Conservation (phyloP, 2,329 filamentous ascomycete species). For the Ceratocystis huliohia region DNA sequence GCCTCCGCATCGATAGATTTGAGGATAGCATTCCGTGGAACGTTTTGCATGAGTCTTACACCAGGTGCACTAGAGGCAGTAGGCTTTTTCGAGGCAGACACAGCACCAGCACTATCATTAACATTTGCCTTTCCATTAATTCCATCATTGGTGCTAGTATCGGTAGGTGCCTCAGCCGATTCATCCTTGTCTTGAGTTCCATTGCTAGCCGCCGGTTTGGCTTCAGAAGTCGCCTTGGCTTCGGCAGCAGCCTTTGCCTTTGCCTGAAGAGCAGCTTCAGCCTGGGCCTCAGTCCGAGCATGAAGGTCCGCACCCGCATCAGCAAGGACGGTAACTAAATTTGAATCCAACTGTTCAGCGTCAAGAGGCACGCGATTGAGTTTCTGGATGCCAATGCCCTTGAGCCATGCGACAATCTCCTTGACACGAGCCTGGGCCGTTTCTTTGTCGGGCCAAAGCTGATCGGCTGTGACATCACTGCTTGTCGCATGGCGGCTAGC, state of each 20-base stretch:
- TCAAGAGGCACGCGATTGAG: conserved; percentile 95
- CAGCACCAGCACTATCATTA: neutral
- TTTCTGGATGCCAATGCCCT: conserved; percentile 76
- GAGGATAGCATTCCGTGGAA: conserved; percentile 75
- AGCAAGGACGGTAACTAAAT: conserved; percentile 72
- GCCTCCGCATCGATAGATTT: conserved; percentile 96
- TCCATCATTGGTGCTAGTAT: neutral
- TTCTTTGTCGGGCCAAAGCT: conserved; percentile 66
- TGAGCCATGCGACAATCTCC: conserved; percentile 88
- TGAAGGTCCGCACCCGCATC: conserved; percentile 38
- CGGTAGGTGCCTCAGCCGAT: neutral
- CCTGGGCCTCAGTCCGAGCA: conserved; percentile 33
- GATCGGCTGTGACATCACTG: conserved; percentile 69
- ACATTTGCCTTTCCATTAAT: neutral
- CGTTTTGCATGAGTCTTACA: conserved; percentile 46
- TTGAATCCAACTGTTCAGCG: conserved; percentile 88
- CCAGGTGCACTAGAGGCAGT: neutral
- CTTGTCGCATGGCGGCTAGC: conserved; percentile 76
- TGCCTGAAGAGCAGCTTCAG: neutral
- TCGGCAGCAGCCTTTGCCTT: neutral
- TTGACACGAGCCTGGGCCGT: conserved; percentile 70
- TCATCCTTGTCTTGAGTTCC: neutral
- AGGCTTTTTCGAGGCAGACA: conserved; percentile 29
- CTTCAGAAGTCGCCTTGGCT: neutral
- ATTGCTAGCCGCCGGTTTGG: neutral